A percentile compares a stretch with the other conserved stretches of the same genome.
These are phyloP conservation scores for Coemansia sp. DNA, from an alignment of 192 early-diverging fungal species.

Conservation along the genomic window DNA sequence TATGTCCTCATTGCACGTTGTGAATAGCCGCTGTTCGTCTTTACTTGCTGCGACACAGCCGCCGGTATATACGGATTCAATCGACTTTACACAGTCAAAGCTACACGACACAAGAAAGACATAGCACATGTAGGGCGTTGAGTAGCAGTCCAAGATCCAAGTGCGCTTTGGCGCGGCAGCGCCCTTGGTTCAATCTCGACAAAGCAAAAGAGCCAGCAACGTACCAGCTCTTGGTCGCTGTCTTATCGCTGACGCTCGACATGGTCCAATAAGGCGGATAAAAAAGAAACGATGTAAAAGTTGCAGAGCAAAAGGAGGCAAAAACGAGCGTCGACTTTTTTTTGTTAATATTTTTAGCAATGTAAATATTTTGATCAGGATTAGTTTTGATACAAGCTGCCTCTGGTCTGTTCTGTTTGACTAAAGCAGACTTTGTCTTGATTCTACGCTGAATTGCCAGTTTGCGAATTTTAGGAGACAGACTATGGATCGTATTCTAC, in stretches of 20 bases:
- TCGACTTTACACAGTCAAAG: slow-evolving; percentile 70
- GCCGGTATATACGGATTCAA: slow-evolving; percentile 90
- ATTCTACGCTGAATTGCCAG: too few species aligned
- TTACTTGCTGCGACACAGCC: slow-evolving; percentile 70
- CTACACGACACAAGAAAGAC: slow-evolving; percentile 33
- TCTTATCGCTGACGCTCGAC: slow-evolving; percentile 18
- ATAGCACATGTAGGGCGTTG: background rate
- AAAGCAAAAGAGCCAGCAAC: background rate
- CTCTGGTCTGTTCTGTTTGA: too few species aligned
- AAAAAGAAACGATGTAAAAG: too few species aligned
- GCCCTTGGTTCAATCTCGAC: background rate
- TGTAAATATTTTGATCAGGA: background rate
- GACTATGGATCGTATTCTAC: slow-evolving; percentile 27
- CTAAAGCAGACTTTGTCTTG: too few species aligned
- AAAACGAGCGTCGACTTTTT: background rate
- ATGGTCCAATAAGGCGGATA: slow-evolving; percentile 7
- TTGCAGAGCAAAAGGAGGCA: background rate
- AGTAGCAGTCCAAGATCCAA: slow-evolving; percentile 1
- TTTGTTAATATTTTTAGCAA: background rate
- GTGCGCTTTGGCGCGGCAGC: too few species aligned
- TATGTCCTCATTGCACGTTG: slow-evolving; percentile 82
- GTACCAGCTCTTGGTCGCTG: slow-evolving; percentile 46
- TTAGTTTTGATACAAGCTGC: background rate
- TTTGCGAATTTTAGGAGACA: too few species aligned
- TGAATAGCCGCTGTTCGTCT: slow-evolving; percentile 68